Base-by-base conservation (phyloP, 1,284 basidiomycete species). In the Austroboletus novae-zelandiae region DNA sequence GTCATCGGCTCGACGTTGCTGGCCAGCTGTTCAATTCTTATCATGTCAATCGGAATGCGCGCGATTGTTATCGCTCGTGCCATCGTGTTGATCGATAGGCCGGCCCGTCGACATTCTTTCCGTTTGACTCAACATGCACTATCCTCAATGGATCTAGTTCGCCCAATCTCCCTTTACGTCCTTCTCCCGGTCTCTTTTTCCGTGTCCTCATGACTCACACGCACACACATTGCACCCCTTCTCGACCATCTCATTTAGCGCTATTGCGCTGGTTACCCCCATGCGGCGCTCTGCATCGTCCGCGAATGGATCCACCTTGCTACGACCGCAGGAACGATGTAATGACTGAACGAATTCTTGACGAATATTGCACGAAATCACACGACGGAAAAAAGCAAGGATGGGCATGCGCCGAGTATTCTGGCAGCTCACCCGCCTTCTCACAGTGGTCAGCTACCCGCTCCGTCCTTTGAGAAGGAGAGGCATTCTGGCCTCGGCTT, bases 1-100 rank as follows among this genome's bases (percentile, higher is more conserved):
- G 64, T 69, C 67, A 67, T 65, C 65, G 61, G 71, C 75, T 78
- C 57, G 77, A 79, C 51, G 74, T 70, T 65, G 68, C 69, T 66
- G 73, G 69, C 66, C 68, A 68, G 67, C 62, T 60, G 43, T 45
- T 59, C 60, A 61, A 56, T 54, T 63, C 56, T 49, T 54, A 56
- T 52, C 52, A 49, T 47, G 50, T 63, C 61, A 54, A 59, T 66
- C 65, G 50, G 60, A 59, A 59, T 49, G 45, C 49, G 54, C 53
- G 55, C 57, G 59, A 60, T 66, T 50, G 47, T 54, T 51, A 56
- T 56, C 53, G 46, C 51, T 60, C 59, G 57, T 54, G 50, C 50
- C 48, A 59, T 70, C 68, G 74, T 61, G 74, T 74, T 61, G 74
- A 78, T 74, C 65, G 70, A 72, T 66, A 57, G 53, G 53, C 39